Evolutionary conservation across 129 eudicot species (phyloP), one percentile per base, ranked within the genome.

Genomic region (Sambucus nigra): DNA sequence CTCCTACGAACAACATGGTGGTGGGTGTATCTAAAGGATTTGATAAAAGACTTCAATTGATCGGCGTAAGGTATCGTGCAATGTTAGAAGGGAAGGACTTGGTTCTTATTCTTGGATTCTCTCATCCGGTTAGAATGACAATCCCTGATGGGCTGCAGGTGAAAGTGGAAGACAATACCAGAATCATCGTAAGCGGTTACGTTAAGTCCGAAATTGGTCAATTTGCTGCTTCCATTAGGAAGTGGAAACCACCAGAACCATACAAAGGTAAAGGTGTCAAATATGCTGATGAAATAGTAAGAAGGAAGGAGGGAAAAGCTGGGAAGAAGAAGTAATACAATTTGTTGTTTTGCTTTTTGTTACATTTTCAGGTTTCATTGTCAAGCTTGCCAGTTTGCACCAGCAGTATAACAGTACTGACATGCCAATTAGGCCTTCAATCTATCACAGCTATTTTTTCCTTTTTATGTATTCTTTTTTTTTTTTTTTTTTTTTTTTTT

Each of bases 241-340:
- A 78, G 33, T 91, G 95, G 95, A 81, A 95, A 53, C 95, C 95
- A 7, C 98, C 98, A 19, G 98, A 91, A 59, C 98, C 98, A 16
- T 91, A 91, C 79, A 91, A 91, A 59, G 98, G 98, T 64, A 91
- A 91, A 39, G 98, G 98, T 12, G 93, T 91, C 25, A 82, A 78
- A 65, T 91, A 91, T 59, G 94, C 84, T 3, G 98, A 86, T 73
- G 98, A 91, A 66, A 52, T 91, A 5, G 50, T 91, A 23, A 75
- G 95, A 73, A 73, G 91, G 49, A 91, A 91, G 73, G 98, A 91
- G 54, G 95, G 95, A 89, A 84, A n/a, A n/a, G n/a, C n/a, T n/a
- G n/a, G n/a, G n/a, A n/a, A n/a, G n/a, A n/a, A n/a, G n/a, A n/a
- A n/a, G 74, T 88, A 65, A 73, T 52, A 23, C 9, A 0, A 10